These are phyloP conservation scores for Artomyces pyxidatus DNA, from an alignment of 768 basidiomycete genomes.

Conservation along the genomic window DNA sequence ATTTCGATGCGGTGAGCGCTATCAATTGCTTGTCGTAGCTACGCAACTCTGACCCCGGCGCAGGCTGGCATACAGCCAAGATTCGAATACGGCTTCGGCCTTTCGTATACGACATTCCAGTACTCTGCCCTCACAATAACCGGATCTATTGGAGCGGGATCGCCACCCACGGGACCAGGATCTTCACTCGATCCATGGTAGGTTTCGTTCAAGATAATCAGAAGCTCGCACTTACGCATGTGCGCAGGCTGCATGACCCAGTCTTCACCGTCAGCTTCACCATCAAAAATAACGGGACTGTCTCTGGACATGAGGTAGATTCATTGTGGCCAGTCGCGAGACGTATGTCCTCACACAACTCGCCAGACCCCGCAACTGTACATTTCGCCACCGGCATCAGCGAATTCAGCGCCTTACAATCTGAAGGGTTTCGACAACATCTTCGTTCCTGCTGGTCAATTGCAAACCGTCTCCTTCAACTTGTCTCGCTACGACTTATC, in stretches of 20 bases:
- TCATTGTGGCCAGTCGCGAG: not conserved
- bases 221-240: not conserved
- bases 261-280: constrained; percentile 47
- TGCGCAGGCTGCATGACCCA: constrained; percentile 39
- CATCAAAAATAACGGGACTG: constrained; percentile 43
- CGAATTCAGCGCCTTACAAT: constrained; percentile 39
- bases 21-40: not conserved
- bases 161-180: constrained; percentile 37
- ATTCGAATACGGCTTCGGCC: constrained; percentile 65
- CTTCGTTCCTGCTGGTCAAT: constrained; percentile 39
- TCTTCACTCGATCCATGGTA: constrained; percentile 47
- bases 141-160: constrained; percentile 29
- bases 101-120: constrained; percentile 65
- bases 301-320: constrained; percentile 46
- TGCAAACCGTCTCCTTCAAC: constrained; percentile 39
- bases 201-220: not conserved
- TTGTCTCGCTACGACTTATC: constrained; percentile 65
- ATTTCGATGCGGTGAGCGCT: constrained; percentile 17
- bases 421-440: constrained; percentile 61
- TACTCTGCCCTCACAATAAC: constrained; percentile 40
- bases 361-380: constrained; percentile 49
- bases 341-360: not conserved
- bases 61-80: constrained; percentile 39
- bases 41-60: constrained; percentile 17
- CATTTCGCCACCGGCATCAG: constrained; percentile 38